Conservation (phyloP, 352 stramenopile genomes). For the Phytophthora litchii region DNA sequence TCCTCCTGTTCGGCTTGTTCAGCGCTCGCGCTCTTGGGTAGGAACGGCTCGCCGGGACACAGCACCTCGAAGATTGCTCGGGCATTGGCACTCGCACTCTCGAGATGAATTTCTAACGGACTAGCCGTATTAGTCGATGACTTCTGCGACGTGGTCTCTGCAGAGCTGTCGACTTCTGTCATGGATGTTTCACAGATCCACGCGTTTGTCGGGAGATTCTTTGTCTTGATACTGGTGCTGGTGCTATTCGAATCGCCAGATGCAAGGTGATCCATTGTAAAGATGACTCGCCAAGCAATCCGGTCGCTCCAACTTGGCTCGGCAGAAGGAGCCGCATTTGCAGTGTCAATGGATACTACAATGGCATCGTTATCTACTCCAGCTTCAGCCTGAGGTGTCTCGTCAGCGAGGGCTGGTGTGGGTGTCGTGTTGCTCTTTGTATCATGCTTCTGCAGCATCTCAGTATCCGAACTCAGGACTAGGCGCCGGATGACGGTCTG, state of each 20-base stretch:
- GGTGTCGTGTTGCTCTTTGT: conserved; percentile 4
- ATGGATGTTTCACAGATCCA: conserved; percentile 58
- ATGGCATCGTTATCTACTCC: conserved; percentile 2
- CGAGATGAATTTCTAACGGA: conserved; percentile 65
- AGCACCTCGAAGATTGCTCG: conserved; percentile 27
- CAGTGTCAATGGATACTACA: not conserved
- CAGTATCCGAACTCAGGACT: conserved; percentile 27
- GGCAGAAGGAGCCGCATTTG: not conserved
- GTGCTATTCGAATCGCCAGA: conserved; percentile 11
- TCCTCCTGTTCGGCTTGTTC: conserved; percentile 41
- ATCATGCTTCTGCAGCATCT: conserved; percentile 15
- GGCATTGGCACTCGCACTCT: conserved; percentile 65
- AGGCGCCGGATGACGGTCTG: conserved; percentile 39
- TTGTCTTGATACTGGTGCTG: conserved; percentile 14
- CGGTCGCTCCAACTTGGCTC: conserved; percentile 27
- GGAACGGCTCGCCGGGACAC: conserved; percentile 54
- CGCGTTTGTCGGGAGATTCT: conserved; percentile 50
- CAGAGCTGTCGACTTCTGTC: not conserved
- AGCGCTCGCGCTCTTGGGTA: conserved; percentile 26
- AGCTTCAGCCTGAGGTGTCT: not conserved
- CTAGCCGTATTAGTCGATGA: conserved; percentile 18
- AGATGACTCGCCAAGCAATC: conserved; percentile 63
- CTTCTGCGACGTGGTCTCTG: not conserved
- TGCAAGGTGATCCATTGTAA: conserved; percentile 62
- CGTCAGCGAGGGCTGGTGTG: not conserved